phyloP scores from a whole-genome alignment of 768 basidiomycete species.

The Lepiota brunneoincarnata region DNA sequence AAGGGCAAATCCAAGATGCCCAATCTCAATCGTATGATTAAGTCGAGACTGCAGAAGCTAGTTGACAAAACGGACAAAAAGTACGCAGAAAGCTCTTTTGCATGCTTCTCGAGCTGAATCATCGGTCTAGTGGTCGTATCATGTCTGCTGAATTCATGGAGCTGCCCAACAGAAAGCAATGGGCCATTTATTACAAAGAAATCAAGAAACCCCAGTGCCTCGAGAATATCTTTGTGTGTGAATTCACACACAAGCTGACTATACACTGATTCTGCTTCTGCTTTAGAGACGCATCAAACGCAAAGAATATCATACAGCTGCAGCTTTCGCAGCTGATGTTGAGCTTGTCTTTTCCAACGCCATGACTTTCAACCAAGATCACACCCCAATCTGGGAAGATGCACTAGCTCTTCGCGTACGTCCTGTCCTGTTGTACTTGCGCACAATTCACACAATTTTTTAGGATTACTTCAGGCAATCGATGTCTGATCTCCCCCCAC shows the following conservation, averaged over 20 bases:
- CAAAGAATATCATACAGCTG: slow-evolving; percentile 67
- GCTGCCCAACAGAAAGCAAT: slow-evolving; percentile 74
- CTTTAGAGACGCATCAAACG: slow-evolving; percentile 75
- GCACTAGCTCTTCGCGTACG: slow-evolving; percentile 63
- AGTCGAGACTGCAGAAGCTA: slow-evolving; percentile 67
- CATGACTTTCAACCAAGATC: slow-evolving; percentile 82
- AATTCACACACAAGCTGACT: neutral
- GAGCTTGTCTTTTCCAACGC: slow-evolving; percentile 92
- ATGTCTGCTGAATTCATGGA: slow-evolving; percentile 80
- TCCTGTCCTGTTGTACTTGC: slow-evolving; percentile 11
- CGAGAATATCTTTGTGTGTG: slow-evolving; percentile 70
- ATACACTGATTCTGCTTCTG: slow-evolving; percentile 9
- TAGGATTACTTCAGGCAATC: slow-evolving; percentile 74
- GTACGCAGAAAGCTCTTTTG: slow-evolving; percentile 39
- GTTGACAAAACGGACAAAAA: slow-evolving; percentile 67
- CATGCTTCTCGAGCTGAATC: neutral
- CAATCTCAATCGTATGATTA: slow-evolving; percentile 65
- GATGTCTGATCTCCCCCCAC: slow-evolving; percentile 75
- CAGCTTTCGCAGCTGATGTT: slow-evolving; percentile 81
- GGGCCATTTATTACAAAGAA: slow-evolving; percentile 75
- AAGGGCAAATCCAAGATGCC: slow-evolving; percentile 54
- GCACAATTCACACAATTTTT: slow-evolving; percentile 8
- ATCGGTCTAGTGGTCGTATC: slow-evolving; percentile 54
- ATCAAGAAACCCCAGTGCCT: slow-evolving; percentile 81
- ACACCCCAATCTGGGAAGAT: slow-evolving; percentile 81